Evolutionary conservation across 1,139 yeast genomes (phyloP).

Genomic region (Williopsis jadinii): DNA sequence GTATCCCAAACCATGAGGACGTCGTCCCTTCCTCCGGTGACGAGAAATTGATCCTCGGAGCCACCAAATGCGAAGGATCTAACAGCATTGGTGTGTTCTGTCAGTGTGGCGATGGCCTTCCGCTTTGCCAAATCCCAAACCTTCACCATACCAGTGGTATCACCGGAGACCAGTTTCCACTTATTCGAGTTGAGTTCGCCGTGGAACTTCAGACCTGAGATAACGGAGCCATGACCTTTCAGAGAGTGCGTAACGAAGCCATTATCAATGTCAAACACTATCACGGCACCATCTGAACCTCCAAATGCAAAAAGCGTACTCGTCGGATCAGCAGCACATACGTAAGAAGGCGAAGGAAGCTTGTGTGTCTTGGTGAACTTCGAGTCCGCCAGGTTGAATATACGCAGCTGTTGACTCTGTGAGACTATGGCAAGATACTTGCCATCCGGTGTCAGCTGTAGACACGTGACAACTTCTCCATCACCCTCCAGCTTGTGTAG

Average conservation of each 20-base stretch:
- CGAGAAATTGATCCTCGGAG: conserved; percentile 43
- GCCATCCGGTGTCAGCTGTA: conserved; percentile 75
- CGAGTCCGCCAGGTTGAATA: conserved; percentile 37
- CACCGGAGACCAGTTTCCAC: conserved; percentile 85
- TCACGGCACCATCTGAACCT: conserved; percentile 87
- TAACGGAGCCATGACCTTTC: conserved; percentile 92
- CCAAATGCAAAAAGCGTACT: conserved; percentile 89
- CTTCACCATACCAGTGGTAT: conserved; percentile 75
- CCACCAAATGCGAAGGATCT: conserved; percentile 70
- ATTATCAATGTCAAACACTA: conserved; percentile 89
- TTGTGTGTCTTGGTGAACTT: conserved; percentile 48
- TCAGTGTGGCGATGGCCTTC: conserved; percentile 54
- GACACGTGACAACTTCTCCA: conserved; percentile 72
- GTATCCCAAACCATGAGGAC: conserved; percentile 52
- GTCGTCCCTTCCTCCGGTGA: conserved; percentile 89
- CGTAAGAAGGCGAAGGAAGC: conserved; percentile 74
- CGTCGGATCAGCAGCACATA: conserved; percentile 69
- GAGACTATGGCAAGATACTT: conserved; percentile 63
- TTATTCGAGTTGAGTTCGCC: conserved; percentile 63
- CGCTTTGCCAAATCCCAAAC: conserved; percentile 89
- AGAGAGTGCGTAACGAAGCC: conserved; percentile 85
- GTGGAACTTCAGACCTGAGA: conserved; percentile 67
- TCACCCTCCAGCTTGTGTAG: conserved; percentile 74
- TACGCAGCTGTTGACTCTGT: conserved; percentile 74
- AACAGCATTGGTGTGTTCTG: conserved; percentile 79